phyloP scores from a whole-genome alignment of 306 rosid species.

The Cicer bijugum region DNA sequence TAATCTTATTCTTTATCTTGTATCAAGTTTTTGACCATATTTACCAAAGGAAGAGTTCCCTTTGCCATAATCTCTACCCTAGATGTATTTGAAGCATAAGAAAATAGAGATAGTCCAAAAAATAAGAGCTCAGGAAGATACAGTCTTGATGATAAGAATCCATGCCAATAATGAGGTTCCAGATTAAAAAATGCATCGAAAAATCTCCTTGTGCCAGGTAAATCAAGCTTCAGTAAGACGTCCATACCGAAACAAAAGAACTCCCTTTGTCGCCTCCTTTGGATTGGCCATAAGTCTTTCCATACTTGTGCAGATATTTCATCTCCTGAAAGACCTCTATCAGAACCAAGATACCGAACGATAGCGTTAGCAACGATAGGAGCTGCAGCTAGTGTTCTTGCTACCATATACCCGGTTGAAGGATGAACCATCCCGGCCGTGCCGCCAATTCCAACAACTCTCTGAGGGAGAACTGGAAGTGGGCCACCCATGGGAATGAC shows the following conservation, averaged over 20 bases:
- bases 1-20: conserved; percentile 71
- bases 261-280: conserved; percentile 92
- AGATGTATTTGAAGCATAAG: conserved; percentile 86
- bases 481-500: conserved; percentile 99
- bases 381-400: conserved; percentile 95
- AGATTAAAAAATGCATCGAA: conserved; percentile 91
- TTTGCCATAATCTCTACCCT: conserved; percentile 93
- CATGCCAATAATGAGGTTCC: conserved; percentile 97
- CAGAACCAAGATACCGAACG: conserved; percentile 75
- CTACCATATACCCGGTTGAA: conserved; percentile 98
- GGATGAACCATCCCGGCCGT: conserved; percentile 99
- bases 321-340: conserved; percentile 55
- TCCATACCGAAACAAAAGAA: conserved; percentile 99
- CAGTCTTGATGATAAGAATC: conserved; percentile 91
- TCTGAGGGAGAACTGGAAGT: conserved; percentile 90
- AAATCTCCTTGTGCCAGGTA: conserved; percentile 81
- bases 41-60: conserved; percentile 92
- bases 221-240: conserved; percentile 89
- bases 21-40: conserved; percentile 88
- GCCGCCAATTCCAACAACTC: conserved; percentile 97
- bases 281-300: conserved; percentile 92
- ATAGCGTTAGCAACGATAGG: conserved; percentile 86
- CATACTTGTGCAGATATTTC: conserved; percentile 76
- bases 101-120: conserved; percentile 88
- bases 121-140: conserved; percentile 80